Conservation (phyloP, 2,329 filamentous ascomycete genomes). For the Pseudocercospora macadamiae region DNA sequence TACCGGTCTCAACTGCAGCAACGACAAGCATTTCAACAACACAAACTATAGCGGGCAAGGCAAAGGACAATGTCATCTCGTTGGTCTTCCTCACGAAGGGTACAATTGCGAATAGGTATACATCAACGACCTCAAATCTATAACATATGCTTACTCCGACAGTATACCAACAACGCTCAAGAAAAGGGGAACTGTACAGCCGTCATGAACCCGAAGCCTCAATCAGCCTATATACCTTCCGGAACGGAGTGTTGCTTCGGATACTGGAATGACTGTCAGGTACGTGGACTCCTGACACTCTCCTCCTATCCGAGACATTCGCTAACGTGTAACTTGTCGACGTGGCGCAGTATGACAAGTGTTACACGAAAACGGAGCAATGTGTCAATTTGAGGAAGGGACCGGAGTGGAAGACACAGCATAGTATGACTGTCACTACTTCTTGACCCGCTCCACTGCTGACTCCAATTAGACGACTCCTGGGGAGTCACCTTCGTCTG, state of each 20-base stretch:
- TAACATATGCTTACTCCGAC: background rate
- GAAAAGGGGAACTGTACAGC: background rate
- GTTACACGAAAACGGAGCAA: background rate
- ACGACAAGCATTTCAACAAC: conserved; percentile 1
- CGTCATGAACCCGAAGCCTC: background rate
- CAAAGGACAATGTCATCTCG: background rate
- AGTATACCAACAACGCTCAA: background rate
- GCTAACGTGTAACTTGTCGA: no score
- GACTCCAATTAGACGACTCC: background rate
- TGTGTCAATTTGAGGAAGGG: conserved; percentile 1
- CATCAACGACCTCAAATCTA: background rate
- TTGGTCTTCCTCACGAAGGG: background rate
- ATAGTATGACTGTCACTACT: background rate
- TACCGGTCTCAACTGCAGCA: background rate
- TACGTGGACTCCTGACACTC: background rate
- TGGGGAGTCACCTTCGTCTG: background rate
- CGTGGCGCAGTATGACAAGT: conserved; percentile 3
- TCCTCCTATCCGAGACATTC: background rate
- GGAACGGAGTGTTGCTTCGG: conserved; percentile 1
- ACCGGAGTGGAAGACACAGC: background rate
- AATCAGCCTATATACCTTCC: background rate
- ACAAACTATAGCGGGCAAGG: background rate
- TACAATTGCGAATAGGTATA: background rate
- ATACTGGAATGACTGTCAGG: background rate
- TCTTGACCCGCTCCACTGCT: background rate